phyloP scores from a whole-genome alignment of 768 basidiomycete species.

The Neoboletus subvelutipes region DNA sequence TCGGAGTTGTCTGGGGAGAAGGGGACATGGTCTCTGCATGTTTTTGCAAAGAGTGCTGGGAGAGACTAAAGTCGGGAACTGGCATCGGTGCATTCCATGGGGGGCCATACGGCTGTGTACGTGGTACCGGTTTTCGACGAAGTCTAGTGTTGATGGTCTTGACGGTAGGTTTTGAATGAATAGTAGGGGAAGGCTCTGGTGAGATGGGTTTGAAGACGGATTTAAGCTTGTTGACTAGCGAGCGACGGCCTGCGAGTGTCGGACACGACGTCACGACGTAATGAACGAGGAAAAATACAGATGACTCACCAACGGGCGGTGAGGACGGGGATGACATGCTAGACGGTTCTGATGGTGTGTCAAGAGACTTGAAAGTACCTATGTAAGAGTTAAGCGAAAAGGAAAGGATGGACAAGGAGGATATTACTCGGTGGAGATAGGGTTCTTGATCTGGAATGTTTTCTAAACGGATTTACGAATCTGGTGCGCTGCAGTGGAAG shows the following conservation, averaged over 20 bases:
- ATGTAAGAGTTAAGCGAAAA: neutral
- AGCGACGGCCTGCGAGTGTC: slow-evolving; percentile 5
- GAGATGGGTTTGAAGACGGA: slow-evolving; percentile 22
- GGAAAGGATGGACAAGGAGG: neutral
- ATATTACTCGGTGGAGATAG: slow-evolving; percentile 17
- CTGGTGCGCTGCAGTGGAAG: slow-evolving; percentile 9
- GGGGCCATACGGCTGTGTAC: slow-evolving; percentile 39
- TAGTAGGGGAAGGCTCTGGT: slow-evolving; percentile 4
- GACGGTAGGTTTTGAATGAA: slow-evolving; percentile 7
- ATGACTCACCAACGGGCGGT: neutral
- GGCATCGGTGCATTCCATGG: slow-evolving; percentile 37
- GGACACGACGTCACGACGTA: neutral
- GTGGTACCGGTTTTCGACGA: slow-evolving; percentile 27
- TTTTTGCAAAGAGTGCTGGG: slow-evolving; percentile 2
- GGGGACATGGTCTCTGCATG: neutral
- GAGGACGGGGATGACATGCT: neutral
- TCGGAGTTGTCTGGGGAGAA: neutral
- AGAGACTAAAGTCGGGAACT: slow-evolving; percentile 1
- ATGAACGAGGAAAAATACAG: neutral
- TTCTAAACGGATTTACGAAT: slow-evolving; percentile 20
- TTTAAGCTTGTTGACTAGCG: slow-evolving; percentile 20
- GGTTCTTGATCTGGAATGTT: slow-evolving; percentile 16
- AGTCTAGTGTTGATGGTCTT: slow-evolving; percentile 18
- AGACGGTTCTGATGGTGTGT: neutral
- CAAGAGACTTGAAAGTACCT: slow-evolving; percentile 9